Conservation (phyloP, 352 stramenopile species). For the Globisporangium cystogenes region DNA sequence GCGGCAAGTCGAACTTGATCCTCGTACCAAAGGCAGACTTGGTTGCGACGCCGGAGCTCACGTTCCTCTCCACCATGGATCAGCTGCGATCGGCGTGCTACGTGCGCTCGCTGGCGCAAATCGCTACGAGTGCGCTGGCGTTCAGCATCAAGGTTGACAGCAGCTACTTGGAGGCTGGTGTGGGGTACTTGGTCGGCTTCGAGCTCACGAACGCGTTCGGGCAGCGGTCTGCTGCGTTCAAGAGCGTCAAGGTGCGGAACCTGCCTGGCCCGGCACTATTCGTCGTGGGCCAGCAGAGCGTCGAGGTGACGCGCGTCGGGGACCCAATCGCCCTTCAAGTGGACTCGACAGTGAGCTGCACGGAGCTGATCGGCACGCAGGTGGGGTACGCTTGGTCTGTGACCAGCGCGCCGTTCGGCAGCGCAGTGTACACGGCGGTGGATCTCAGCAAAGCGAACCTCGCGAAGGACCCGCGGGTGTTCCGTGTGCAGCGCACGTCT, state of each 20-base stretch:
- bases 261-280: slow-evolving; percentile 41
- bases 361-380: slow-evolving; percentile 20
- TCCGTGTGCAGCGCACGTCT: slow-evolving; percentile 30
- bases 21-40: slow-evolving; percentile 28
- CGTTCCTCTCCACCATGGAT: slow-evolving; percentile 28
- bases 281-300: slow-evolving; percentile 31
- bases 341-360: slow-evolving; percentile 39
- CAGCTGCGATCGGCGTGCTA: slow-evolving; percentile 52
- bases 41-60: slow-evolving; percentile 11
- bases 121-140: slow-evolving; percentile 11
- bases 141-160: slow-evolving; percentile 42
- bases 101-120: slow-evolving; percentile 27
- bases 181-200: slow-evolving; percentile 40
- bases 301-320: slow-evolving; percentile 29
- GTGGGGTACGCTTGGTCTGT: slow-evolving; percentile 50
- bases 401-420: slow-evolving; percentile 12
- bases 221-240: slow-evolving; percentile 18
- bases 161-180: slow-evolving; percentile 26
- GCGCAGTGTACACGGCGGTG: slow-evolving; percentile 10
- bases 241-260: slow-evolving; percentile 30
- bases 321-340: slow-evolving; percentile 38
- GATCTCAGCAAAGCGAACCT: slow-evolving; percentile 44
- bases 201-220: slow-evolving; percentile 56
- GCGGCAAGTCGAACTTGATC: slow-evolving; percentile 20
- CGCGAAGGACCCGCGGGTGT: slow-evolving; percentile 57